Evolutionary conservation across 176 grass and related monocot genomes (phyloP), one percentile per base, ranked within the genome.

Genomic region (Areca catechu): DNA sequence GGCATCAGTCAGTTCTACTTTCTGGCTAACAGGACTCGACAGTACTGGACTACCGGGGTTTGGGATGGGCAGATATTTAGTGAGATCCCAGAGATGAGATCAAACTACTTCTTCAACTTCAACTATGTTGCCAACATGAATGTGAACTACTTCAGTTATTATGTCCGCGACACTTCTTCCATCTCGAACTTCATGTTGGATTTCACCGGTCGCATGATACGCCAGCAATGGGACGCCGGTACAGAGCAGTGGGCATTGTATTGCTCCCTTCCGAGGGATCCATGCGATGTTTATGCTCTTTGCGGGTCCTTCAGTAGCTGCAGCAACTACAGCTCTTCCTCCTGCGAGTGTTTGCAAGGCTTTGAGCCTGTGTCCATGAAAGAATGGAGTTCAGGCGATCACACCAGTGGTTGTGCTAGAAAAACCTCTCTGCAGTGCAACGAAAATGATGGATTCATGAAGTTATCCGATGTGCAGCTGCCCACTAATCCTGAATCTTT

Each of bases 41-140:
- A 6, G 30, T 89, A 89, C 65, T 89, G 72, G 72, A 80, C 66
- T 2, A 80, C 80, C 1, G 80, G 80, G 4, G 34, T 76, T 48
- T 89, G 79, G 79, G 68, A 79, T 56, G 72, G 76, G 9, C 54
- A 55, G 4, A 55, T 78, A 16, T 84, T 84, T 69, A 70, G 2
- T 2, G 71, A 62, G 51, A 72, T 89, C 43, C 85, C 85, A 47
- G 85, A 89, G 76, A 89, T 89, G 80, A 61, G 71, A 27, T 76
- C 71, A 4, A 82, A 81, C 19, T 76, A 83, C 76, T 76, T 83
- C 67, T 53, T 57, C 19, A 82, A 74, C 22, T 22, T 73, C 49
- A 73, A 54, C 3, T 77, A 80, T 69, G 72, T 74, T 6, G 50
- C 58, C 9, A 79, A 89, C 69, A 53, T 51, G 72, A 61, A 53